Evolutionary conservation across 2,329 filamentous ascomycete species (phyloP).

Genomic region (Hypomyces rosellus): DNA sequence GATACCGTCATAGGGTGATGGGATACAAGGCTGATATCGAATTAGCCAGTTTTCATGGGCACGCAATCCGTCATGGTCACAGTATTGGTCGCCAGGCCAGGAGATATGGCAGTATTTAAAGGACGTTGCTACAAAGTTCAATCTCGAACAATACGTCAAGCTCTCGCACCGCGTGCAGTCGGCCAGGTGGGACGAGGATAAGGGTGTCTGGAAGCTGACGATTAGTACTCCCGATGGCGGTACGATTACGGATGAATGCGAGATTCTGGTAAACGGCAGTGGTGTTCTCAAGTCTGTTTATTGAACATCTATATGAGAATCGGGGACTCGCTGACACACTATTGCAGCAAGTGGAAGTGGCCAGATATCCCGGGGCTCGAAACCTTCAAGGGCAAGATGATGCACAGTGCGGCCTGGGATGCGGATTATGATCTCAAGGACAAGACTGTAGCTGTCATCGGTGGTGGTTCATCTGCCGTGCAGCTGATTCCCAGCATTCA

Average conservation of each 20-base stretch:
- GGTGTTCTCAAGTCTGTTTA: constrained; percentile 41
- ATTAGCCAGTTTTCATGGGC: constrained; percentile 51
- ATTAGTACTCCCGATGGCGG: constrained; percentile 24
- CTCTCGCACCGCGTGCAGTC: constrained; percentile 35
- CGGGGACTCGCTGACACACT: not conserved
- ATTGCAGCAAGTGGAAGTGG: constrained; percentile 39
- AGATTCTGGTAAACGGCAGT: constrained; percentile 40
- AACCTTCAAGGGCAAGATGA: constrained; percentile 40
- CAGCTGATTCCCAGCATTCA: constrained; percentile 45
- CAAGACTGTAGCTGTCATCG: constrained; percentile 50
- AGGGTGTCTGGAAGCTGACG: constrained; percentile 36
- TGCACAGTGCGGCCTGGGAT: constrained; percentile 50
- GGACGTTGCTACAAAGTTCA: constrained; percentile 38
- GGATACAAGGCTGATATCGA: not conserved
- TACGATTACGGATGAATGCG: constrained; percentile 1
- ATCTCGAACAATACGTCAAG: constrained; percentile 39
- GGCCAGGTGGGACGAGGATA: constrained; percentile 38
- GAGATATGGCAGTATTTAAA: constrained; percentile 51
- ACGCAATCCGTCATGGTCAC: constrained; percentile 52
- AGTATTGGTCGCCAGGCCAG: constrained; percentile 46
- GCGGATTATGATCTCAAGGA: constrained; percentile 40
- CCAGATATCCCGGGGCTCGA: constrained; percentile 41
- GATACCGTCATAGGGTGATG: not conserved
- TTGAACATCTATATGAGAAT: not conserved
- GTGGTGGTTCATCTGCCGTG: constrained; percentile 49